Evolutionary conservation across 441 rosid species (phyloP).

Genomic region (Hura crepitans): DNA sequence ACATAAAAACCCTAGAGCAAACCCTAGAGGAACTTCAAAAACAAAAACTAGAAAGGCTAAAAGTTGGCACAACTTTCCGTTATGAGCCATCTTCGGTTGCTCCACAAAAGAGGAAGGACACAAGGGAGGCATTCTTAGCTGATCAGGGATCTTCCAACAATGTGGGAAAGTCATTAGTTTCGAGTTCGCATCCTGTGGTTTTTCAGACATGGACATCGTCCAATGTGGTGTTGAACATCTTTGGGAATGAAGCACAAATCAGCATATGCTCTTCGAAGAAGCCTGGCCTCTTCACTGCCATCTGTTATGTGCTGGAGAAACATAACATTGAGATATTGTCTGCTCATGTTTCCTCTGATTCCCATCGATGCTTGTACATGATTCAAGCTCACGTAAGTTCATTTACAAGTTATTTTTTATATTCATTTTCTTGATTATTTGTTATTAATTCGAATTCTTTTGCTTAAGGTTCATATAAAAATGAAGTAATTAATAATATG

Average conservation of each 20-base stretch:
- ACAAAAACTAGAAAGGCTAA: conserved; percentile 51
- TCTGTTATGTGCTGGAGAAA: conserved; percentile 63
- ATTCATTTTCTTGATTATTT: neutral
- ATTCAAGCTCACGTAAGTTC: conserved; percentile 61
- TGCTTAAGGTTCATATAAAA: too few species aligned
- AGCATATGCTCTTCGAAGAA: conserved; percentile 50
- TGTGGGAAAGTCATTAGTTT: conserved; percentile 10
- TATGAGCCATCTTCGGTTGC: conserved; percentile 26
- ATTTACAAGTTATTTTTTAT: too few species aligned
- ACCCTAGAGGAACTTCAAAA: conserved; percentile 48
- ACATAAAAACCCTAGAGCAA: conserved; percentile 50
- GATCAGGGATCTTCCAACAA: conserved; percentile 34
- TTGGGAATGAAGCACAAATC: conserved; percentile 59
- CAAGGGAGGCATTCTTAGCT: conserved; percentile 56
- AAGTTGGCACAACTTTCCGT: conserved; percentile 24
- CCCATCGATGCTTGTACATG: conserved; percentile 46
- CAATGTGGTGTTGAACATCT: conserved; percentile 60
- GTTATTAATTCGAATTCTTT: too few species aligned
- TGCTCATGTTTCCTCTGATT: conserved; percentile 50
- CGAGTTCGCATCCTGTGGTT: conserved; percentile 24
- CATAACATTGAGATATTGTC: conserved; percentile 53
- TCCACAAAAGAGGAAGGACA: conserved; percentile 30
- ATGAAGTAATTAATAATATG: too few species aligned
- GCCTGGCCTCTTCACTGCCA: conserved; percentile 43
- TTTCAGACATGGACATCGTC: conserved; percentile 70